These are phyloP conservation scores for Puccinia horiana DNA, from an alignment of 1,284 basidiomycete species.

Conservation along the genomic window DNA sequence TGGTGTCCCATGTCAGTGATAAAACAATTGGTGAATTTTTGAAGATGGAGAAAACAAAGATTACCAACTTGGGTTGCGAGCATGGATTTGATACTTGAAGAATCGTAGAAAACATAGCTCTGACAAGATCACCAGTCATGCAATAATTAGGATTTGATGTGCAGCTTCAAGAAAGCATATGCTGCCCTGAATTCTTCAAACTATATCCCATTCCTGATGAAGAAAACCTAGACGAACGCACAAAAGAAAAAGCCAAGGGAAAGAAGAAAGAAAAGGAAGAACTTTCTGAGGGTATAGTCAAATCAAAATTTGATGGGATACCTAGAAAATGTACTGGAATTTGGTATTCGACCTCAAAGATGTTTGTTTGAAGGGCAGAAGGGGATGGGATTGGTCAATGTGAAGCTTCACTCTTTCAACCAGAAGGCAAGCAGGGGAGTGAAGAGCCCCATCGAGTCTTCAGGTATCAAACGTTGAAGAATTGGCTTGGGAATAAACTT, in stretches of 20 bases:
- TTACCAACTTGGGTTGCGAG: not conserved
- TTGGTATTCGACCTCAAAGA: not conserved
- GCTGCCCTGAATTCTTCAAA: conserved; percentile 1
- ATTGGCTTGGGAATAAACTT: not conserved
- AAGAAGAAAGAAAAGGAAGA: too few relatives aligned
- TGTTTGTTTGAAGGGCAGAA: not conserved
- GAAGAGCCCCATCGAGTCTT: not conserved
- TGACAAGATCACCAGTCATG: not conserved
- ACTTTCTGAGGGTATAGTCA: too few relatives aligned
- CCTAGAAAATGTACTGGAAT: not conserved
- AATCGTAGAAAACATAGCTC: not conserved
- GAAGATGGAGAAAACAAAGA: not conserved
- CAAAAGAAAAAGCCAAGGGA: too few relatives aligned
- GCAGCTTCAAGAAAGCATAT: not conserved
- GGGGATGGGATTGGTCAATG: too few relatives aligned
- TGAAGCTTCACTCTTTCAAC: too few relatives aligned
- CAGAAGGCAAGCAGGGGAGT: too few relatives aligned
- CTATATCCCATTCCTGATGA: not conserved
- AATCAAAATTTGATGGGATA: not conserved
- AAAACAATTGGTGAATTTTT: not conserved
- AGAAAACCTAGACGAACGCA: too few relatives aligned
- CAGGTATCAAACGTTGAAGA: not conserved
- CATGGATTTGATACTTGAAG: not conserved
- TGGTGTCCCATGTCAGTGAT: not conserved
- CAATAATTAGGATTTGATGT: not conserved